Base-by-base conservation (phyloP, 495 filamentous ascomycete genomes). In the Talaromyces trachyspermus region DNA sequence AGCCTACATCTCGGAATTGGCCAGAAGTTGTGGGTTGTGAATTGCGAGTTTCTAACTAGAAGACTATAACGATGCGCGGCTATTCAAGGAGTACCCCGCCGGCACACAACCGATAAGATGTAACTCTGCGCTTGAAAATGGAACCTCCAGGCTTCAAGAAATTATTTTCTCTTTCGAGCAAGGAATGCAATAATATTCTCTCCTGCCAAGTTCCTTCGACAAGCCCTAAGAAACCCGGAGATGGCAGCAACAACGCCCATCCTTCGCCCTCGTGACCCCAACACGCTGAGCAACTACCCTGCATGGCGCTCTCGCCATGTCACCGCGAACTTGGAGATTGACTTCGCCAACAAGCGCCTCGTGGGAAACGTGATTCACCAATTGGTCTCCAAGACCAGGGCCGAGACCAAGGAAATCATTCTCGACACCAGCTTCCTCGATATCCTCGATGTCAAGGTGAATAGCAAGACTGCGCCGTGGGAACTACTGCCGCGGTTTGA, bases 281-380 rank as follows among this genome's bases (percentile, higher is more conserved):
- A 90, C 60, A 95, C 91, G 20, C 70, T 92, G 14, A 85, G 86
- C 58, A 98, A 98, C 66, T 94, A 95, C 66, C 79, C 85, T 62
- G 78, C 81, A 38, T 95, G 87, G 76, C 62, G 74, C 17, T 95
- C 88, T 18, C 85, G 75, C 50, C 86, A 95, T 63, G 88, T 86
- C 9, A 80, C 75, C 9, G 84, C 85, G 30, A 80, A 85, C 60
- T 75, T 95, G 49, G 78, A 76, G 38, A 83, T 98, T 50, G 78
- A 91, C 49, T 98, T 96, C 59, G 76, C 82, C 41, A 75, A 78
- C 56, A 81, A 84, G 62, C 71, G 75, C 47, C 74, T 98, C 29
- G 72, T 70, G 22, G 91, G 91, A 6, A 84, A 78, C 49, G 88
- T 94, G 5, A 62, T 79, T 19, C 70, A 96, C 35, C 77, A 79